Conservation (phyloP, 192 early-diverging fungal genomes). For the Mortierella antarctica region DNA sequence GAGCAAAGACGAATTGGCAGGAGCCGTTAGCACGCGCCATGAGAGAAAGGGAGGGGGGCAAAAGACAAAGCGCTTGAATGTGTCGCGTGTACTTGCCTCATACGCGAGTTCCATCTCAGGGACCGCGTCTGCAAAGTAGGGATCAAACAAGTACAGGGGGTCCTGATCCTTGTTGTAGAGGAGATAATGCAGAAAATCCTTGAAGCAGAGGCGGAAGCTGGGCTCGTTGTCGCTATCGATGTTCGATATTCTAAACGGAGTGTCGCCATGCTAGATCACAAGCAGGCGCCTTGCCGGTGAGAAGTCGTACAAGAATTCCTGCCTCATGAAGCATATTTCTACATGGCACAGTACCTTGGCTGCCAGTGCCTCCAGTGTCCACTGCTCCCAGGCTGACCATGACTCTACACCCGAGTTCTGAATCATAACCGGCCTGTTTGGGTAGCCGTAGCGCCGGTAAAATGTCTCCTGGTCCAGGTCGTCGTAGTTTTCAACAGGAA, state of each 20-base stretch:
- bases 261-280: slow-evolving; percentile 39
- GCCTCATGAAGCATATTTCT: neutral
- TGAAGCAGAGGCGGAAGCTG: slow-evolving; percentile 29
- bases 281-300: neutral
- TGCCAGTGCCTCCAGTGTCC: slow-evolving; percentile 40
- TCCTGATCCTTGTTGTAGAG: slow-evolving; percentile 49
- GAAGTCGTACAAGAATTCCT: neutral
- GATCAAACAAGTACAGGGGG: slow-evolving; percentile 61
- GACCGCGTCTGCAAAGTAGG: slow-evolving; percentile 47
- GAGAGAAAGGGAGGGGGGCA: neutral
- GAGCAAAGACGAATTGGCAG: neutral
- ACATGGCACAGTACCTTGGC: slow-evolving; percentile 18
- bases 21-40: neutral
- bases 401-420: slow-evolving; percentile 51
- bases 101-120: slow-evolving; percentile 53
- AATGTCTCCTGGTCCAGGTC: slow-evolving; percentile 36
- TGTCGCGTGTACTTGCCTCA: slow-evolving; percentile 16
- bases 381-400: slow-evolving; percentile 56
- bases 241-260: slow-evolving; percentile 49
- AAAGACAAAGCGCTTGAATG: no score
- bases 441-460: slow-evolving; percentile 39
- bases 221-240: slow-evolving; percentile 37
- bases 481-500: slow-evolving; percentile 46
- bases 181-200: slow-evolving; percentile 53
- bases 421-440: slow-evolving; percentile 51